These are phyloP conservation scores for Dendrobium nobile DNA, from an alignment of 106 monocot genomes.

Conservation along the genomic window DNA sequence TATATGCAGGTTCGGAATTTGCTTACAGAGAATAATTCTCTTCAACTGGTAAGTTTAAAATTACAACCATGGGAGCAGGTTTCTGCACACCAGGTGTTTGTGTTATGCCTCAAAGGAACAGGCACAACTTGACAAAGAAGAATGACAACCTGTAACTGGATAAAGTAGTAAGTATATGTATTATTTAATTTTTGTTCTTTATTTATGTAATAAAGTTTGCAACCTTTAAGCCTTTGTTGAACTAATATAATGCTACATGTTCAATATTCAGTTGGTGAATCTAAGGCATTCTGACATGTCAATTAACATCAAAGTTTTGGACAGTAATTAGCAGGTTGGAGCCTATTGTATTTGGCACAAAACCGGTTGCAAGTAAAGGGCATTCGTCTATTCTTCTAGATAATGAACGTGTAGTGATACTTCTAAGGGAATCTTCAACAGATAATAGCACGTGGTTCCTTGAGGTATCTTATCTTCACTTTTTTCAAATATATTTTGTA, in stretches of 20 bases:
- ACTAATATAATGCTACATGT: conserved; percentile 4
- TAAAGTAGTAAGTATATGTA: conserved; percentile 46
- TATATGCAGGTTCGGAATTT: too few species aligned
- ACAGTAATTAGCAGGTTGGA: conserved; percentile 28
- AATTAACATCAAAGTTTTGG: conserved; percentile 41
- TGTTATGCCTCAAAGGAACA: too few species aligned
- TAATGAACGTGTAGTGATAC: conserved; percentile 47
- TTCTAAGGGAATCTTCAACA: conserved; percentile 33
- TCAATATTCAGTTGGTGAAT: conserved; percentile 70
- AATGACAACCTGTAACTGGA: not conserved
- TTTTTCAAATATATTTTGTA: not conserved
- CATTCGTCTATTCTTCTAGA: conserved; percentile 48
- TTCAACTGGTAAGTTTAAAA: too few species aligned
- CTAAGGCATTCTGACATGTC: conserved; percentile 22
- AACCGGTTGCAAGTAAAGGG: conserved; percentile 38
- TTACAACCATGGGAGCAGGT: too few species aligned
- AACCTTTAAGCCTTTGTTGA: not conserved
- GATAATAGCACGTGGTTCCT: conserved; percentile 74
- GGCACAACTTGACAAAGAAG: too few species aligned
- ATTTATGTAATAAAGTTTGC: not conserved
- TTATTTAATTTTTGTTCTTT: not conserved
- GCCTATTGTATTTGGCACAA: conserved; percentile 57
- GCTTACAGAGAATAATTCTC: too few species aligned
- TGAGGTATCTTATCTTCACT: conserved; percentile 48
- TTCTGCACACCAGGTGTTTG: too few species aligned